These are phyloP conservation scores for Quercus dentata DNA, from an alignment of 306 rosid species.

Conservation along the genomic window DNA sequence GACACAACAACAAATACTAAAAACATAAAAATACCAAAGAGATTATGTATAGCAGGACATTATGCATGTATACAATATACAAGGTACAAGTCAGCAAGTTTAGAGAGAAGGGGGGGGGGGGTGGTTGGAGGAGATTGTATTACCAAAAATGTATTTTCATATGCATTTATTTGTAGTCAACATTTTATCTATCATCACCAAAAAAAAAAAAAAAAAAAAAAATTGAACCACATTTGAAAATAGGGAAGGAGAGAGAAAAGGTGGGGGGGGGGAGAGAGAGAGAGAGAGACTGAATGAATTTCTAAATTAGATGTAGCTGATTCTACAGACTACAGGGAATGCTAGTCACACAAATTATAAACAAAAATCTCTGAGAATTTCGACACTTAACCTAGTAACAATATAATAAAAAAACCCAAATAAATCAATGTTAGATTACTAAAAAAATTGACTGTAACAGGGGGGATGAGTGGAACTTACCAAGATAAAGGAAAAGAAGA, in stretches of 20 bases:
- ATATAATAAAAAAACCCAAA: background rate
- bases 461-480: conserved; percentile 31
- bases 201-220: background rate
- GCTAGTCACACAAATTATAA: background rate
- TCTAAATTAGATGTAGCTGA: background rate
- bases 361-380: background rate
- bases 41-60: too few species aligned
- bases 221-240: background rate
- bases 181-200: background rate
- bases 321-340: background rate
- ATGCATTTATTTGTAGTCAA: background rate
- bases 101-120: too few species aligned
- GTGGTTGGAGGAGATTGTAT: background rate
- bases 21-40: too few species aligned
- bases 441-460: background rate
- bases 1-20: too few species aligned
- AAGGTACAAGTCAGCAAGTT: too few species aligned
- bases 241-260: background rate
- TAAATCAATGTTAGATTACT: background rate
- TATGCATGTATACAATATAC: too few species aligned
- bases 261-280: background rate
- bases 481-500: conserved; percentile 68
- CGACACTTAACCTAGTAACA: background rate
- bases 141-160: background rate
- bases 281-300: background rate